Base-by-base conservation (phyloP, 2,329 filamentous ascomycete genomes). In the Colletotrichum trifolii region DNA sequence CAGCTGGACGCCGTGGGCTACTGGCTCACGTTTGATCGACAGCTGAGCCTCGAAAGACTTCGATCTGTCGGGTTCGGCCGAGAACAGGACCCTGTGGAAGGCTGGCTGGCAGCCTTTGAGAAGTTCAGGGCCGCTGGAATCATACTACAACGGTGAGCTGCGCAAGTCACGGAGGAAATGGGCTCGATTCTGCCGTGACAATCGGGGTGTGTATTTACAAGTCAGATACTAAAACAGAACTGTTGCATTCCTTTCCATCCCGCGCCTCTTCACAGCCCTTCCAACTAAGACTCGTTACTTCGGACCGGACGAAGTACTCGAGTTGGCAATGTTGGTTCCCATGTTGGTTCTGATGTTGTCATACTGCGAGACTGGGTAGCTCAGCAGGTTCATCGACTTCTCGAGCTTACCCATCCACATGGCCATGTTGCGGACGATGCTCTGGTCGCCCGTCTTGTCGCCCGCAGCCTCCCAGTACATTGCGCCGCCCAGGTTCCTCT, bases 381-480 rank as follows among this genome's bases (percentile, higher is more conserved):
- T 54, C n/a, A 64, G 45, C 9, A 64, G 45, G 35, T 64, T 59
- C 40, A 38, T 35, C 11, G 60, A 59, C 9, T 12, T 36, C 8
- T 66, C 64, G 10, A 53, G 25, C 11, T 49, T 54, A 6, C 54
- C 60, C 45, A 66, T 45, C 39, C 43, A 47, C 4, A 35, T 46
- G 9, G 63, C 63, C 52, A 57, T 57, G 2, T 33, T 56, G 13
- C 33, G 59, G 11, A 66, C 63, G 8, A 66, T 53, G 11, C 58
- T 66, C 53, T 84, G 82, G 10, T 76, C 76, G 15, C 83, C 87
- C 3, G 72, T 81, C 71, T 84, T 84, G 74, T 96, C 93, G 8
- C 84, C 88, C 65, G 88, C 91, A 9, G 86, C 88, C 75, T 96
- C 92, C 92, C 92, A 96, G 85, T 91, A 96, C 91, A 96, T 95